Evolutionary conservation across 2,329 filamentous ascomycete species (phyloP).

Genomic region (Ceratocystis ficicola): DNA sequence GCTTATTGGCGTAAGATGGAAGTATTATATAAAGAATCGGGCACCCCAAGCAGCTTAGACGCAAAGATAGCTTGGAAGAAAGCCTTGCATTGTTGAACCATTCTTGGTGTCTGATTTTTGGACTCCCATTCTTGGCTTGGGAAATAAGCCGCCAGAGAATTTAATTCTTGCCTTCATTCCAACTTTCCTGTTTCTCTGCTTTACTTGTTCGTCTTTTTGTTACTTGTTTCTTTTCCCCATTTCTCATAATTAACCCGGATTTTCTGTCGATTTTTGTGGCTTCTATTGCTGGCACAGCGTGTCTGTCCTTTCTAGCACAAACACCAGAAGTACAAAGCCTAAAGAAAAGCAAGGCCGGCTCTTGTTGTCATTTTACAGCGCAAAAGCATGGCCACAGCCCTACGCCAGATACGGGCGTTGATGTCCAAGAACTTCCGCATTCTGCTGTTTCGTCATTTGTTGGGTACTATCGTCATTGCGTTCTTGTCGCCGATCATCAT

Average conservation of each 20-base stretch:
- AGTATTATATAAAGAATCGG: slow-evolving; percentile 2
- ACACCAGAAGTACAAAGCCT: too few species aligned
- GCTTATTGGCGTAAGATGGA: background rate
- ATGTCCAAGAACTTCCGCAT: slow-evolving; percentile 51
- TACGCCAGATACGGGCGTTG: slow-evolving; percentile 46
- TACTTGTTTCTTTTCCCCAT: background rate
- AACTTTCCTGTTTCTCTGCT: background rate
- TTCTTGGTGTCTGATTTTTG: background rate
- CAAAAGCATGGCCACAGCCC: slow-evolving; percentile 2
- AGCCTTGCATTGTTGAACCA: background rate
- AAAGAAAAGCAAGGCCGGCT: too few species aligned
- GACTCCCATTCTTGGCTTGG: background rate
- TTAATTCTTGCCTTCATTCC: background rate
- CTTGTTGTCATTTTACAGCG: too few species aligned
- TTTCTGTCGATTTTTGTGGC: background rate
- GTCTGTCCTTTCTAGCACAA: slow-evolving; percentile 22
- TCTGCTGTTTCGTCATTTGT: slow-evolving; percentile 41
- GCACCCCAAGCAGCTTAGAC: background rate
- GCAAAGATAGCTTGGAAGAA: background rate
- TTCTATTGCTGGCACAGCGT: background rate
- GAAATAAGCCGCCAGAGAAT: background rate
- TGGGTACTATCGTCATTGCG: slow-evolving; percentile 43
- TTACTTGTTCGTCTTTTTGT: background rate
- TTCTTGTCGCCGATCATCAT: slow-evolving; percentile 48
- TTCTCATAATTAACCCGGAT: background rate